Base-by-base conservation (phyloP, 164 flowering plant species). In the Macadamia integrifolia region DNA sequence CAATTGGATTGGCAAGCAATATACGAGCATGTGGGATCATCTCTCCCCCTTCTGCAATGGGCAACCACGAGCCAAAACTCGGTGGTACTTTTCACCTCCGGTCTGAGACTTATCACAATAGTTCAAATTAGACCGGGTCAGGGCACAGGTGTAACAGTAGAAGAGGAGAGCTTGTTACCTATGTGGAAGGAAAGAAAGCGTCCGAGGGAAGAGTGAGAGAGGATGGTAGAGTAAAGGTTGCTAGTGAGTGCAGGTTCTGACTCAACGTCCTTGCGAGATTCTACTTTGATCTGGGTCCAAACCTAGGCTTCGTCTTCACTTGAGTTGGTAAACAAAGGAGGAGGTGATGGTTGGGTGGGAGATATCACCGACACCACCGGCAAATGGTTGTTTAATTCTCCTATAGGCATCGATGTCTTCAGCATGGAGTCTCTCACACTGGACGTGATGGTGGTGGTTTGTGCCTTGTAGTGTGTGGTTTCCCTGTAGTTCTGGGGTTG, bases 231-330 rank as follows among this genome's bases (percentile, higher is more conserved):
- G 80, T 83, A 89, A 50, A 91, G 86, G 75, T 85, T 89, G 77
- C 91, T 86, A 30, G 94, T 92, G n/a, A 91, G 78, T 1, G 92
- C 92, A 9, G 92, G 91, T 74, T 91, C 97, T 49, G 86, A 75
- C 67, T 88, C 92, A 1, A 91, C 97, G 72, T 91, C 97, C 0
- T 82, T 79, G 31, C 83, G 83, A 7, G 94, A 91, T 74, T 89
- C 97, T 10, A 81, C 84, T 60, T 85, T 86, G 65, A 91, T 88
- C 71, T 88, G 84, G 2, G 65, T 43, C 94, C 97, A 91, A 15
- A 91, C 69, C 81, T 78, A 71, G 3, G 77, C 76, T 67, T 80
- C 87, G 11, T 82, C 87, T 12, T 78, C 80, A 9, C 60, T 29
- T 31, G 17, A 31, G 12, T 64, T 56, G 32, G 66, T 52, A 14